Conservation (phyloP, 768 basidiomycete genomes). For the Agrocybe pediades region DNA sequence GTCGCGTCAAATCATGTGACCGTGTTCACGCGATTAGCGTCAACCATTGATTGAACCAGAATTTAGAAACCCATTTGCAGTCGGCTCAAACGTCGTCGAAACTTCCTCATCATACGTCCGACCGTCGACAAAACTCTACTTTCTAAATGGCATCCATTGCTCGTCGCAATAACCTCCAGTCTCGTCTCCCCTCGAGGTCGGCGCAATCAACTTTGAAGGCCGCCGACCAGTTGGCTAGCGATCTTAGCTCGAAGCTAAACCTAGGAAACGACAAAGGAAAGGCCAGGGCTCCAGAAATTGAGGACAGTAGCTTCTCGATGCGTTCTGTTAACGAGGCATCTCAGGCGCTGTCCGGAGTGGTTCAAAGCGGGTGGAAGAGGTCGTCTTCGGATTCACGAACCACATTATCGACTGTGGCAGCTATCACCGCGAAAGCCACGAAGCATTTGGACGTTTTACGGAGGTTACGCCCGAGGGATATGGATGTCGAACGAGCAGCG, state of each 20-base stretch:
- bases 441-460: conserved; percentile 51
- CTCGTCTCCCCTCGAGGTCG: conserved; percentile 14
- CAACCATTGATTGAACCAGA: too few species aligned
- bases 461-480: conserved; percentile 39
- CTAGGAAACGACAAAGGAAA: conserved; percentile 29
- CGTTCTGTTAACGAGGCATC: conserved; percentile 62
- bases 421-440: conserved; percentile 39
- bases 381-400: conserved; percentile 30
- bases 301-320: conserved; percentile 49
- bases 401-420: conserved; percentile 32
- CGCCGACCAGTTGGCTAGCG: conserved; percentile 15
- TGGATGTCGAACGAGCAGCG: conserved; percentile 78
- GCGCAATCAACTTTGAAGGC: conserved; percentile 7
- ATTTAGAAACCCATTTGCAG: too few species aligned
- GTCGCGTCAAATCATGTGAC: too few species aligned
- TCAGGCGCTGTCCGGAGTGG: conserved; percentile 51
- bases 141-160: conserved; percentile 7
- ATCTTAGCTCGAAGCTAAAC: conserved; percentile 15
- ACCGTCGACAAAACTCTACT: too few species aligned
- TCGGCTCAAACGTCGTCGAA: too few species aligned
- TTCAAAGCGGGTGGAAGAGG: conserved; percentile 65
- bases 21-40: too few species aligned
- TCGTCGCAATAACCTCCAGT: neutral
- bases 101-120: too few species aligned
- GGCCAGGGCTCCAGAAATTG: conserved; percentile 21